Base-by-base conservation (phyloP, 352 stramenopile genomes). In the Globisporangium recalcitrans region DNA sequence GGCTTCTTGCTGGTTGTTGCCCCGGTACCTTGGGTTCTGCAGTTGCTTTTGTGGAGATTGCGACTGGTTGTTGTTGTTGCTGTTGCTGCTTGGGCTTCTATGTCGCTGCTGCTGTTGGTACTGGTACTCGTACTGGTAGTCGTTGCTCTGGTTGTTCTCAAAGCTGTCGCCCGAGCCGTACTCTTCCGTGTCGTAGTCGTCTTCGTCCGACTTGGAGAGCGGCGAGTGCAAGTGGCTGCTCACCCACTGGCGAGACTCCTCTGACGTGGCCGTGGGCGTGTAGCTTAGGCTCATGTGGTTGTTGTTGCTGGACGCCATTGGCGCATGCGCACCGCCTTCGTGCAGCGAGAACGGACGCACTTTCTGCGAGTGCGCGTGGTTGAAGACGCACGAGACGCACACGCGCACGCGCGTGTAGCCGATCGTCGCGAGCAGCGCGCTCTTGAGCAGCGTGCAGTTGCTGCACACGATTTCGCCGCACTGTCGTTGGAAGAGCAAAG, bases 401-500 rank as follows among this genome's bases (percentile, higher is more conserved):
- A 94, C 82, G 26, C 82, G 82, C 49, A 94, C 85, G 26, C 77
- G 78, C n/a, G 75, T 90, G 67, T 70, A 65, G 10, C 73, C 76
- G 9, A 87, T 74, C 11, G 67, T 70, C 19, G 77, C 60, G 58
- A 90, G 69, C 31, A 84, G 61, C 3, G 81, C 76, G 29, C 80
- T 83, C 71, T 91, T 91, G 68, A 87, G 75, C 16, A 91, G 67
- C 40, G 84, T 88, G 73, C 85, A 94, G 54, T 78, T 78, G 62
- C 78, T 91, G 76, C 85, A 94, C 21, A 94, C 80, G 24, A 94
- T 77, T 58, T 92, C 82, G 4, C 85, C 82, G 47, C 85, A 94
- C 80, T 90, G 10, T 27, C 8, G 9, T 51, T 51, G 9, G 21
- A 6, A 44, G 0, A 1, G 27, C 52, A 36, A 55, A 55, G 14